Percentiles rank a stretch among this genome's conserved stretches.
phyloP scores from a whole-genome alignment of 768 basidiomycete genomes.

The Cystobasidium onofrii region DNA sequence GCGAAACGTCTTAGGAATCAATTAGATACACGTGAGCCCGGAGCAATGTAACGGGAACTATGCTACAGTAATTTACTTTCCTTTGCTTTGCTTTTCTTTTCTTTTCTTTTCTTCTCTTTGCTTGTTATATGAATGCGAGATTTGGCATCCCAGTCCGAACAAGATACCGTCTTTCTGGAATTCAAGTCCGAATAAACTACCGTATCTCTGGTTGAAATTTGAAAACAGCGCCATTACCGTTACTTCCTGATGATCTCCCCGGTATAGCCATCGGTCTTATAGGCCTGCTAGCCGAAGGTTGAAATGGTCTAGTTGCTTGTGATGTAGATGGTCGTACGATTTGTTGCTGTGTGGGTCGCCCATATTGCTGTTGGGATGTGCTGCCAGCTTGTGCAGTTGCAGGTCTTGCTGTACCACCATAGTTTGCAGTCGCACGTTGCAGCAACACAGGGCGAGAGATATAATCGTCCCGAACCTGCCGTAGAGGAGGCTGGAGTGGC shows the following conservation, averaged over 20 bases:
- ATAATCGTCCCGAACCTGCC: background rate
- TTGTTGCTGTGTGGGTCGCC: background rate
- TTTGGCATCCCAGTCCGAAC: too few relatives aligned
- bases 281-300: background rate
- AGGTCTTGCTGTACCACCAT: background rate
- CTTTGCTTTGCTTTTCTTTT: background rate
- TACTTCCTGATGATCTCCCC: background rate
- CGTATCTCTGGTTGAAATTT: background rate
- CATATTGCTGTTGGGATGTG: background rate
- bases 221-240: background rate
- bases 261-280: background rate
- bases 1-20: too few relatives aligned
- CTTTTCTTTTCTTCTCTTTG: too few relatives aligned
- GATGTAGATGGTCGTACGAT: background rate
- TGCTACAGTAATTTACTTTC: background rate
- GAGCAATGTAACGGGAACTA: background rate
- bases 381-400: background rate
- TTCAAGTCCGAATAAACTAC: background rate
- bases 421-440: background rate
- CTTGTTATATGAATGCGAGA: too few relatives aligned
- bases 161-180: too few relatives aligned
- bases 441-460: background rate
- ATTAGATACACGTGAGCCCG: background rate
- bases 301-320: background rate
- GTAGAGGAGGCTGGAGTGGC: background rate